Evolutionary conservation across 2,329 filamentous ascomycete species (phyloP), one percentile per base, ranked within the genome.

Genomic region (Sporothrix globosa): DNA sequence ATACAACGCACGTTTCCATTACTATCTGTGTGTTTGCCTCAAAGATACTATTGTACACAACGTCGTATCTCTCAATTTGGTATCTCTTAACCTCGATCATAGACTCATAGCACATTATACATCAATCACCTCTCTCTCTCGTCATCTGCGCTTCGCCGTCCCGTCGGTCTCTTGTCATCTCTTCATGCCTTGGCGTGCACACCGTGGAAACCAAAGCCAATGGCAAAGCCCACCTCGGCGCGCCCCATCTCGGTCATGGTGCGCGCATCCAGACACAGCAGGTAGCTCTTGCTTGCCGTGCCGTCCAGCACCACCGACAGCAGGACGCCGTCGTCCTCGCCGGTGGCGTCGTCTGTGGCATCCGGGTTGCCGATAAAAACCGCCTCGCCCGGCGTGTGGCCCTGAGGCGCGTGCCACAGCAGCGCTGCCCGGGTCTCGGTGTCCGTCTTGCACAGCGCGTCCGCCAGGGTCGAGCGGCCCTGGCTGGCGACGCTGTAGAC

Each of bases 201-300:
- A 0, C 90, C 90, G 77, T 92, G 90, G 73, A 92, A 90, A 0
- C 89, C 89, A 72, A 91, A 81, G 0, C 81, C 85, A 71, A 92
- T 84, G 0, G 86, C 83, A 74, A 87, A 87, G 1, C 83, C 83
- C 27, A 88, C 83, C 74, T 90, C 86, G 3, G 90, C 90, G 56
- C 88, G 83, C 0, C 89, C 90, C 61, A 88, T 52, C 80, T 92
- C 90, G 72, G 77, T 79, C 84, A 92, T 84, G 4, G 84, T 86
- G 76, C 76, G 84, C 4, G 90, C 90, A 76, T 90, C 84, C 44
- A 92, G 77, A 70, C 88, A 89, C 53, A 92, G 74, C 66, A 93
- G 78, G 77, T 92, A 92, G 73, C 89, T 91, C 72, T 73, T 85
- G 72, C 83, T 82, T 6, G 79, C 80, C n/a, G 78, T 76, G 0